Conservation (phyloP, 2,329 filamentous ascomycete genomes). For the Cyphellophora attinorum region DNA sequence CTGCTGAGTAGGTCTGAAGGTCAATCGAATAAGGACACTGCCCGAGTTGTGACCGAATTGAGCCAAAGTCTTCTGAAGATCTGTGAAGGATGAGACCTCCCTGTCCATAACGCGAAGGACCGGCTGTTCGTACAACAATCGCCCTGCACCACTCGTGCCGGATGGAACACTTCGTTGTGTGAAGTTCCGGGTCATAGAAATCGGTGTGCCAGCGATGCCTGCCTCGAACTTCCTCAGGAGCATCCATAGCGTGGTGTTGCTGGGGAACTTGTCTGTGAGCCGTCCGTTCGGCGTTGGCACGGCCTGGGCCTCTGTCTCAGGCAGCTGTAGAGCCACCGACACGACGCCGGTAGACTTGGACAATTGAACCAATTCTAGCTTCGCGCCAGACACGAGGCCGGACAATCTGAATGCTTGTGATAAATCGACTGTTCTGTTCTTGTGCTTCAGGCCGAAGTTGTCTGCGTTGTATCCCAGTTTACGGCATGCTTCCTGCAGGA, state of each 20-base stretch:
- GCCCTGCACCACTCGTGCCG: conserved; percentile 53
- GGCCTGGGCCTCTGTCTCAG: conserved; percentile 56
- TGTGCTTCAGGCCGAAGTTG: conserved; percentile 76
- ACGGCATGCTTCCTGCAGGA: conserved; percentile 76
- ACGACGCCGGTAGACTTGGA: conserved; percentile 79
- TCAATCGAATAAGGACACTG: conserved; percentile 66
- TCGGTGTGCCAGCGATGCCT: conserved; percentile 51
- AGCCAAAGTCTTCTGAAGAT: conserved; percentile 79
- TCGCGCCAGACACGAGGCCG: conserved; percentile 74
- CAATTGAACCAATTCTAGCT: conserved; percentile 80
- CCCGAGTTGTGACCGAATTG: conserved; percentile 83
- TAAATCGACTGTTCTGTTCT: conserved; percentile 77
- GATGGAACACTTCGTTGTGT: conserved; percentile 71
- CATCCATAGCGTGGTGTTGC: conserved; percentile 80
- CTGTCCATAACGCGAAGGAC: conserved; percentile 75
- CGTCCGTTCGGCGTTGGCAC: conserved; percentile 58
- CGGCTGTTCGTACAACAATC: conserved; percentile 81
- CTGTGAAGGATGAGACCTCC: conserved; percentile 65
- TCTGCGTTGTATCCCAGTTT: conserved; percentile 66
- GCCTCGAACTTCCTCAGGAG: conserved; percentile 85
- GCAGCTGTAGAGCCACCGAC: conserved; percentile 79
- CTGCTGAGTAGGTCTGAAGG: conserved; percentile 64
- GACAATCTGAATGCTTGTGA: conserved; percentile 75
- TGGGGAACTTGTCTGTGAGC: conserved; percentile 76
- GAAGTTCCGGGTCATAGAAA: conserved; percentile 59